phyloP scores from a whole-genome alignment of 2,329 filamentous ascomycete genomes.

The Aphanoascus verrucosus region DNA sequence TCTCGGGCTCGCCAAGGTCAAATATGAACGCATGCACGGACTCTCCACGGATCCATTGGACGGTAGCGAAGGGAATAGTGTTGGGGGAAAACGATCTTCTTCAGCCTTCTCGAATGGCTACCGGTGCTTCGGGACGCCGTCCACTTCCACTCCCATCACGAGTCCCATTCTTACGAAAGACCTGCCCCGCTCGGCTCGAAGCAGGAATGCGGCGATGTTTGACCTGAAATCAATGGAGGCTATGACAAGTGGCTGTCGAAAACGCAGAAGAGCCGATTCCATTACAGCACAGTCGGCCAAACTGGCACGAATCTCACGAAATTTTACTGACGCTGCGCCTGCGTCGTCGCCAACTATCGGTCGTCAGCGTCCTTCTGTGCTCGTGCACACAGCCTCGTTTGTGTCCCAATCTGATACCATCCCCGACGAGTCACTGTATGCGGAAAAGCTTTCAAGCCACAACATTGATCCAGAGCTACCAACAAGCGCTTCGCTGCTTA shows the following conservation, averaged over 20 bases:
- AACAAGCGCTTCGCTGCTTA: slow-evolving; percentile 43
- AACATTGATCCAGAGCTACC: slow-evolving; percentile 78
- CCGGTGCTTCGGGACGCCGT: slow-evolving; percentile 33
- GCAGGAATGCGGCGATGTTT: slow-evolving; percentile 36
- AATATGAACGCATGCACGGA: slow-evolving; percentile 91
- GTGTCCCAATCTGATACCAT: slow-evolving; percentile 61
- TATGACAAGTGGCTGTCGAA: slow-evolving; percentile 45
- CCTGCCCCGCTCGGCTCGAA: slow-evolving; percentile 47
- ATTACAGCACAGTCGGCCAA: slow-evolving; percentile 42
- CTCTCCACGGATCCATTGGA: slow-evolving; percentile 65
- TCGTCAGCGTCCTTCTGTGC: slow-evolving; percentile 53
- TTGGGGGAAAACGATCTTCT: slow-evolving; percentile 62
- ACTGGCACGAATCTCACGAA: slow-evolving; percentile 59
- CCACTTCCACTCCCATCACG: slow-evolving; percentile 79
- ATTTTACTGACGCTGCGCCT: slow-evolving; percentile 61
- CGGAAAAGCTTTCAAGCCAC: slow-evolving; percentile 48
- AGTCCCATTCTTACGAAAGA: slow-evolving; percentile 77
- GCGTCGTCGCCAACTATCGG: slow-evolving; percentile 81
- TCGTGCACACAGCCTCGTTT: slow-evolving; percentile 66
- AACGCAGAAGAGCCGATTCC: slow-evolving; percentile 61
- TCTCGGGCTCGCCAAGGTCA: slow-evolving; percentile 90
- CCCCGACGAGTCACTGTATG: slow-evolving; percentile 39
- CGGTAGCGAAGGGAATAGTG: slow-evolving; percentile 63
- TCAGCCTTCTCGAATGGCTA: slow-evolving; percentile 79
- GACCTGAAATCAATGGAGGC: slow-evolving; percentile 35